phyloP scores from a whole-genome alignment of 192 early-diverging fungal species.

The Coemansia sp. region DNA sequence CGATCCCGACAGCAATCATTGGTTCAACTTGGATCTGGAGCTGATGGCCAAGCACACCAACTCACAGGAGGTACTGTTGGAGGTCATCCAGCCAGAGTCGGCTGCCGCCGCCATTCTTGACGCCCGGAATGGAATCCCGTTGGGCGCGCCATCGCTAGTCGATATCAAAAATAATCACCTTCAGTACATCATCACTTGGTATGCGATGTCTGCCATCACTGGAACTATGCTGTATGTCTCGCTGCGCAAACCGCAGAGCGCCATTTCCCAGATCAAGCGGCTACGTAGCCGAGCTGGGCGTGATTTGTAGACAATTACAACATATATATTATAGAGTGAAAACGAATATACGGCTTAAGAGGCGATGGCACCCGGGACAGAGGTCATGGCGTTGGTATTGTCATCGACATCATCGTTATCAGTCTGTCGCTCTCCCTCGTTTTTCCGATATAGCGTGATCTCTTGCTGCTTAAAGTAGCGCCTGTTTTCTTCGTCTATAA shows the following conservation, averaged over 20 bases:
- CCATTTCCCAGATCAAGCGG: conserved; percentile 26
- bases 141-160: conserved; percentile 68
- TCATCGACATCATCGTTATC: neutral
- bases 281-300: conserved; percentile 44
- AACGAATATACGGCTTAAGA: neutral
- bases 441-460: conserved; percentile 76
- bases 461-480: conserved; percentile 99
- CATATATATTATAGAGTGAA: neutral
- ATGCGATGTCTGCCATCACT: conserved; percentile 65
- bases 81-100: conserved; percentile 65
- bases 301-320: conserved; percentile 1
- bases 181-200: conserved; percentile 91
- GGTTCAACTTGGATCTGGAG: conserved; percentile 79
- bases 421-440: conserved; percentile 36
- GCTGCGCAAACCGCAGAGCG: conserved; percentile 58
- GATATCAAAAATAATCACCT: conserved; percentile 85
- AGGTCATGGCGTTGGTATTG: neutral
- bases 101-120: conserved; percentile 20
- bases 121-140: conserved; percentile 62
- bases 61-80: conserved; percentile 74
- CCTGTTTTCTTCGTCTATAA: conserved; percentile 98
- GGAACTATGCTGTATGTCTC: conserved; percentile 65
- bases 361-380: neutral
- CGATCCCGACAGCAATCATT: conserved; percentile 67
- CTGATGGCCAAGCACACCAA: conserved; percentile 69